phyloP scores from a whole-genome alignment of 2,329 filamentous ascomycete species.

The Zopfia rhizophila region DNA sequence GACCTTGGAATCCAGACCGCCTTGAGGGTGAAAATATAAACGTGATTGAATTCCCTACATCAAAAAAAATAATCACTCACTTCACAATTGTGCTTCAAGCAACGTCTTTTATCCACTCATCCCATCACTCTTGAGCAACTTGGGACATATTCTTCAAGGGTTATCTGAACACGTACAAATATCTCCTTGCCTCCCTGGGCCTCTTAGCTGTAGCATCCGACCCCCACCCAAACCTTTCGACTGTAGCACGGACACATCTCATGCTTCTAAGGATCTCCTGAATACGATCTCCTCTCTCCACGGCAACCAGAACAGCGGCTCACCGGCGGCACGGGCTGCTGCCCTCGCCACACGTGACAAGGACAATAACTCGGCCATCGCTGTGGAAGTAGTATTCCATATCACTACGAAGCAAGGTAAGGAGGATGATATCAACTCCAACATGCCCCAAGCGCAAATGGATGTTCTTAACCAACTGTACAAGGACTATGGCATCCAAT shows the following conservation, averaged over 20 bases:
- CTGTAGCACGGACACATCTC: slow-evolving; percentile 52
- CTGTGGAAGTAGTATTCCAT: slow-evolving; percentile 58
- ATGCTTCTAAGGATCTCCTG: slow-evolving; percentile 53
- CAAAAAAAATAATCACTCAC: slow-evolving; percentile 1
- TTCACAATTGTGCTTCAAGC: slow-evolving; percentile 21
- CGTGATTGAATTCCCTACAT: slow-evolving; percentile 22
- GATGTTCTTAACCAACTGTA: slow-evolving; percentile 56
- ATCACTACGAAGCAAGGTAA: slow-evolving; percentile 53
- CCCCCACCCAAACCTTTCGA: slow-evolving; percentile 51
- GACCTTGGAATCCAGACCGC: slow-evolving; percentile 46
- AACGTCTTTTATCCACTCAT: slow-evolving; percentile 22
- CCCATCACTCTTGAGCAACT: slow-evolving; percentile 2
- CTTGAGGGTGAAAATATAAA: slow-evolving; percentile 40
- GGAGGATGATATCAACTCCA: slow-evolving; percentile 51
- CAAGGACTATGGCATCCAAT: slow-evolving; percentile 62
- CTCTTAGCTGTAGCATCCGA: slow-evolving; percentile 27
- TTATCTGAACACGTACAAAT: slow-evolving; percentile 36
- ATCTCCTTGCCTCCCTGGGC: slow-evolving; percentile 46
- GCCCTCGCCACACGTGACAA: slow-evolving; percentile 30
- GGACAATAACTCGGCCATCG: slow-evolving; percentile 42
- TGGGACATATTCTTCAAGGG: slow-evolving; percentile 31
- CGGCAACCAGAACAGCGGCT: slow-evolving; percentile 33
- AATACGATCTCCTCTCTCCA: slow-evolving; percentile 49
- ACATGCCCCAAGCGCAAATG: slow-evolving; percentile 53
- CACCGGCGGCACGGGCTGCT: slow-evolving; percentile 39